Evolutionary conservation across 1,284 basidiomycete species (phyloP).

Genomic region (Blastosporella zonata): DNA sequence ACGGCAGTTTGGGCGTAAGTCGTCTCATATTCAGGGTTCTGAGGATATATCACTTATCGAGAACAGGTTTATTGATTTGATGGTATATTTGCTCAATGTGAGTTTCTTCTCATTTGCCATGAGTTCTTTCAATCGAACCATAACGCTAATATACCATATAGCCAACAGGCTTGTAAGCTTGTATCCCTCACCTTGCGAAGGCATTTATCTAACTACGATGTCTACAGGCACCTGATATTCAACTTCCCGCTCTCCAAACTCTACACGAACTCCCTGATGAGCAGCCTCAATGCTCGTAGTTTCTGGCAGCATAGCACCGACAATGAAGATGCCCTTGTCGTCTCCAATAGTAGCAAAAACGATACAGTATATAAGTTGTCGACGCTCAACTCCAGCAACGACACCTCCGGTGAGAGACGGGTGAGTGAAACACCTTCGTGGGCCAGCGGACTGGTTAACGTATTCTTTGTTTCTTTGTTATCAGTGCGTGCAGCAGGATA

Average conservation of each 20-base stretch:
- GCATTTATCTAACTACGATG: not conserved
- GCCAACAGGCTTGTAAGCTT: slow-evolving; percentile 19
- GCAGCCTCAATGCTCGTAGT: slow-evolving; percentile 29
- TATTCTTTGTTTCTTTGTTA: not conserved
- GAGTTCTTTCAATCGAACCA: not conserved
- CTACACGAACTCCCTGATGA: slow-evolving; percentile 33
- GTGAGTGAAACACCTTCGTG: not conserved
- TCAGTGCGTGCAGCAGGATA: not conserved
- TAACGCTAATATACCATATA: not conserved
- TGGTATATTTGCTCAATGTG: slow-evolving; percentile 15
- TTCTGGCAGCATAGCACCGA: slow-evolving; percentile 9
- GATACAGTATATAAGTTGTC: not conserved
- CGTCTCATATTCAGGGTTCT: no score
- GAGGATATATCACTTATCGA: not conserved
- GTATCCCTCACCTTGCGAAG: not conserved
- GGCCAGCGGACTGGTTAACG: no score
- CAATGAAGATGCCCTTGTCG: not conserved
- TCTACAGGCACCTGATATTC: slow-evolving; percentile 24
- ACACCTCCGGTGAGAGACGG: not conserved
- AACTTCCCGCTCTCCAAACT: slow-evolving; percentile 30
- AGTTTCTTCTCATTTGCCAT: slow-evolving; percentile 2
- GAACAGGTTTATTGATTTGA: slow-evolving; percentile 12
- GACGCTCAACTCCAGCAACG: not conserved
- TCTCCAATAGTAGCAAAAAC: not conserved
- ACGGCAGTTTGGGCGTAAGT: slow-evolving; percentile 17